These are phyloP conservation scores for Coemansia sp. DNA, from an alignment of 192 early-diverging fungal species.

Conservation along the genomic window DNA sequence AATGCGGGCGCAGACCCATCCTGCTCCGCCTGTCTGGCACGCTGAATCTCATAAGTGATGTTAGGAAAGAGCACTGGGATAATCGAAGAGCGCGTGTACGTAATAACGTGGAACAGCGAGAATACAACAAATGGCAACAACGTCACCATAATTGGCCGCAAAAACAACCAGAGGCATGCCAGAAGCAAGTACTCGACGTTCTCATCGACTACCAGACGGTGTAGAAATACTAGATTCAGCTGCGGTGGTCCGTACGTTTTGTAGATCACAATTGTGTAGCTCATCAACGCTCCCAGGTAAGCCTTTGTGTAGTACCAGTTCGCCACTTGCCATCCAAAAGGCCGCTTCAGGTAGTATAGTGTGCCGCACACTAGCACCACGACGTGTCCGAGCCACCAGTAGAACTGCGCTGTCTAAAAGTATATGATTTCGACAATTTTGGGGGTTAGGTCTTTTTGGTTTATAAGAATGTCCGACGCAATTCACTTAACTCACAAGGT, in stretches of 20 bases:
- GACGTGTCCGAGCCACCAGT: conserved; percentile 53
- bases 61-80: conserved; percentile 34
- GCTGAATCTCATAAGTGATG: conserved; percentile 35
- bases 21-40: conserved; percentile 19
- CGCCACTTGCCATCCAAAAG: conserved; percentile 27
- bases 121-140: conserved; percentile 50
- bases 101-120: conserved; percentile 49
- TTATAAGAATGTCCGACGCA: neutral
- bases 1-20: neutral
- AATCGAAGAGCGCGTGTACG: conserved; percentile 35
- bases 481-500: neutral
- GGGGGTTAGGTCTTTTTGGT: neutral
- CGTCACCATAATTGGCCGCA: conserved; percentile 29
- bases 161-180: conserved; percentile 36
- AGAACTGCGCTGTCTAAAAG: conserved; percentile 52
- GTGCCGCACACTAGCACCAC: conserved; percentile 30
- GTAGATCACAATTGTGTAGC: conserved; percentile 51
- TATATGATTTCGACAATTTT: too few relatives aligned
- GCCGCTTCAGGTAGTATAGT: conserved; percentile 40
- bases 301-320: conserved; percentile 49
- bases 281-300: conserved; percentile 37
- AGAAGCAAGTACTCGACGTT: conserved; percentile 49
- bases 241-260: conserved; percentile 53
- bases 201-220: conserved; percentile 45
- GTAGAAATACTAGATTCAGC: conserved; percentile 37